These are phyloP conservation scores for Rhodotorula sp. DNA, from an alignment of 1,284 basidiomycete species.

Conservation along the genomic window DNA sequence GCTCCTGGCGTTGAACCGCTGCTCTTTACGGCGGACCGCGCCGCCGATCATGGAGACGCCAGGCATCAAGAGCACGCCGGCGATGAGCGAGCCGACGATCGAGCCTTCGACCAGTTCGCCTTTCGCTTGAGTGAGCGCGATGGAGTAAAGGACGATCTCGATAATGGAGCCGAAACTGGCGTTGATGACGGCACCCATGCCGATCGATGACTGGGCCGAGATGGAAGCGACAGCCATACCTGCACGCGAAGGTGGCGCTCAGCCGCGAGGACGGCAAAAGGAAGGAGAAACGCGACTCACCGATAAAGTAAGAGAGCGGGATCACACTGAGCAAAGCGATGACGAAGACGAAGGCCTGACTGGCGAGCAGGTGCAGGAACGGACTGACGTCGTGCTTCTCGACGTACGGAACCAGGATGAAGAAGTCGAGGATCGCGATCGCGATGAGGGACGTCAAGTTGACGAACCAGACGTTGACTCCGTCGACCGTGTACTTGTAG, in stretches of 20 bases:
- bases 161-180: conserved; percentile 98
- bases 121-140: conserved; percentile 85
- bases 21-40: conserved; percentile 87
- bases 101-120: conserved; percentile 95
- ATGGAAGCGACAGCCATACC: conserved; percentile 99
- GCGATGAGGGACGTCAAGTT: conserved; percentile 92
- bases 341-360: conserved; percentile 78
- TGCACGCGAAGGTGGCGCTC: conserved; percentile 78
- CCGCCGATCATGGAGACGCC: conserved; percentile 96
- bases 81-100: conserved; percentile 89
- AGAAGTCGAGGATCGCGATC: conserved; percentile 91
- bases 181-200: conserved; percentile 99
- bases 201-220: conserved; percentile 95
- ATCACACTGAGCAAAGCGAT: conserved; percentile 88
- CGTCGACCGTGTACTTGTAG: conserved; percentile 99
- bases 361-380: conserved; percentile 69
- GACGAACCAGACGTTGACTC: conserved; percentile 98
- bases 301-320: conserved; percentile 80
- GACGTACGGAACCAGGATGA: conserved; percentile 72
- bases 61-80: conserved; percentile 95
- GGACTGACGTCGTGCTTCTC: conserved; percentile 60
- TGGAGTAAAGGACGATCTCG: conserved; percentile 90
- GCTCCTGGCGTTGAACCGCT: conserved; percentile 96
- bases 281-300: conserved; percentile 47
- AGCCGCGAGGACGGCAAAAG: conserved; percentile 66